Evolutionary conservation across 345 rosid species (phyloP), one percentile per base, ranked within the genome.

Genomic region (Mangifera indica): DNA sequence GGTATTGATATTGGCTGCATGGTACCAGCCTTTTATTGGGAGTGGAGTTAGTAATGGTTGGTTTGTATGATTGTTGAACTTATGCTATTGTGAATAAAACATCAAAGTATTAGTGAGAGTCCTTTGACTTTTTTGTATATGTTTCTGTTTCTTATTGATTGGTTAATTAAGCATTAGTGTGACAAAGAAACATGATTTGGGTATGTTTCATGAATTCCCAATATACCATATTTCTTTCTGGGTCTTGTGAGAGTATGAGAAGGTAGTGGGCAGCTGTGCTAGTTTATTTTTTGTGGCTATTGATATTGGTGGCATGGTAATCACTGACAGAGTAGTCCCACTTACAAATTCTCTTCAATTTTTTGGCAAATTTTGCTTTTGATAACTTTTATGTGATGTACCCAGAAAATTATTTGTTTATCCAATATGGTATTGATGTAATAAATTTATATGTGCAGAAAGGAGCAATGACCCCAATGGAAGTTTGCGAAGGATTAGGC

Each of bases 401-500:
- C 44, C 26, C 32, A 17, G 15, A 13, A 18, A 32, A 59, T 34
- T 21, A 12, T 59, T 25, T 55, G n/a, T 25, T 45, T 70, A 34
- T 46, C 44, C 56, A 60, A n/a, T 25, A 15, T 34, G 22, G 29
- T 48, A 60, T 9, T 71, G 4, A 48, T 67, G 40, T 55, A 21
- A 10, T 17, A 24, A 5, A 60, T 70, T 55, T 24, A 24, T 26
- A 24, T 68, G 46, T 62, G 48, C 85, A 96, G 99, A 93, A 85
- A 88, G 99, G 98, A 75, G 99, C 97, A 45, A 96, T 96, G 99
- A 81, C 96, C 14, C 97, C 98, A 3, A 87, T 80, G 86, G 98
- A 96, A 83, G 99, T 92, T 48, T 86, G 92, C 15, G 93, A 91
- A 73, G 98, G 98, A 65, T 82, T 96, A 65, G 99, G 99, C 54